Evolutionary conservation across 2,329 filamentous ascomycete species (phyloP), one percentile per base, ranked within the genome.

Genomic region (Penicillium concentricum): DNA sequence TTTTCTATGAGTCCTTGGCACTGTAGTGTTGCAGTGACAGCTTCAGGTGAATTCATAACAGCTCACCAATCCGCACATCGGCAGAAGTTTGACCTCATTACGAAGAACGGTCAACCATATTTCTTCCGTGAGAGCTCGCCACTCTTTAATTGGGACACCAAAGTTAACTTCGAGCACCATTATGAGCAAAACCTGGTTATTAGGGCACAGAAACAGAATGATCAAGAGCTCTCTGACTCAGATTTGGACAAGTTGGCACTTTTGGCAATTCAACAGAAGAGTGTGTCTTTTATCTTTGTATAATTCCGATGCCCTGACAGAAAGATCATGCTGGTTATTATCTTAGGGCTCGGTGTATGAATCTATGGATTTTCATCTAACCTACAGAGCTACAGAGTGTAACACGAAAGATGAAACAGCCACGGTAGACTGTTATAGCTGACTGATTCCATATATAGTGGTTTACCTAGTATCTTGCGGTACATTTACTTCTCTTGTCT

Each of bases 1-100:
- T 56, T 56, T 24, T 56, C 54, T 4, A 56, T 56, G 54, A 56
- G 54, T 5, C 54, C 54, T 8, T 56, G 54, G 54, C 54, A 56
- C 26, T 56, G 54, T 34, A 56, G 54, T 42, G n/a, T 56, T 10
- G 54, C 54, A 28, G 54, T 56, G 22, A 51, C 28, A 20, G 12
- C 16, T 3, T 9, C 51, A 8, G 54, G 54, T 1, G 45, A 43
- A 26, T 56, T 56, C 16, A 46, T 46, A n/a, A 56, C 54, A n/a
- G 54, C 54, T n/a, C 54, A 56, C 26, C 44, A 52, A 22, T 45
- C 54, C 13, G 20, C 20, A 15, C 54, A 52, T 35, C 47, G 54
- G 15, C 41, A 46, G 28, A 52, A 41, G 5, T 56, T 35, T 30
- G 54, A 56, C 12, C 48, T 52, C 16, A 30, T 56, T 28, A 30